Base-by-base conservation (phyloP, 805 yeast genomes). In the Kodamaea kakaduensis region DNA sequence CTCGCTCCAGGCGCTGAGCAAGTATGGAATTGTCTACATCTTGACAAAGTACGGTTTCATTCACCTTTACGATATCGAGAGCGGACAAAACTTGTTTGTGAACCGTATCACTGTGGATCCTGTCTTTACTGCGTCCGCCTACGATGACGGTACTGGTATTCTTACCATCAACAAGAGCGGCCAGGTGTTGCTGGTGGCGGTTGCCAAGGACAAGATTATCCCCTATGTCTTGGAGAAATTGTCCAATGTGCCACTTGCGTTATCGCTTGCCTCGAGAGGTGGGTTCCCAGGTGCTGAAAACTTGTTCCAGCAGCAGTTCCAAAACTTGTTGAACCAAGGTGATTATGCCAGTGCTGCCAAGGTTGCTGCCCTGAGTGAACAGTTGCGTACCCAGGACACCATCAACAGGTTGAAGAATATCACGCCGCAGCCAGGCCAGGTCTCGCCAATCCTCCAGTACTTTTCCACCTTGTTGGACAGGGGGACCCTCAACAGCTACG, bases 231-330 rank as follows among this genome's bases (percentile, higher is more conserved):
- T 93, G 57, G 80, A 81, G 52, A 87, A 85, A 58, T 73, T 93
- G 43, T 80, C 90, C 36, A 90, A 93, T 56, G 87, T 90, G 20
- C 74, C 82, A 15, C 71, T 93, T 51, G 98, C 97, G 3, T 70
- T 93, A 42, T 71, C 87, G 8, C 75, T 93, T 45, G 94, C 97
- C 17, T 77, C 96, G 3, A 84, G 97, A 61, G 97, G 96, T 54
- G 96, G 96, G 1, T 77, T 93, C 53, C 93, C 96, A 27, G 99
- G 99, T 47, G 98, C 97, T 32, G 99, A 93, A 59, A 81, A 79
- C 52, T 72, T 93, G 44, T 89, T 93, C 63, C 67, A 73, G 41
- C 95, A 88, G 64, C 97, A 90, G 64, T 93, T 93, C 67, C 94
- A 88, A 54, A 79, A 80, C 58, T 74, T 81, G 51, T 71, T 93